Percentiles rank a stretch among this genome's conserved stretches.
These are phyloP conservation scores for Aspergillus campestris DNA, from an alignment of 495 filamentous ascomycete species.

Conservation along the genomic window DNA sequence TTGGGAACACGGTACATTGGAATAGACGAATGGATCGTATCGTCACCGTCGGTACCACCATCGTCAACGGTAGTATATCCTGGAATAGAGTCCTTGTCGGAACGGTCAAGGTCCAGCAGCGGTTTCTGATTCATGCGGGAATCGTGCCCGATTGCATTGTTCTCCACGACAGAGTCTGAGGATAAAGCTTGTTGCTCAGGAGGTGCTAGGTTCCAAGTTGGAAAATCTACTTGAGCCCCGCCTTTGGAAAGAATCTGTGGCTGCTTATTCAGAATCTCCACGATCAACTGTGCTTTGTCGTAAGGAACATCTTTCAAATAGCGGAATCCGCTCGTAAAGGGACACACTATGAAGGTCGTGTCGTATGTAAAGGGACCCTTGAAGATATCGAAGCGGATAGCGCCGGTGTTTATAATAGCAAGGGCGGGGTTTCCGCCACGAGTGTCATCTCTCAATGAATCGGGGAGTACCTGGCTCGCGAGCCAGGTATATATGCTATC, in stretches of 20 bases:
- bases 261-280: constrained; percentile 66
- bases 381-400: constrained; percentile 92
- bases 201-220: constrained; percentile 22
- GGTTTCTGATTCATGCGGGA: constrained; percentile 14
- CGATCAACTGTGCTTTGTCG: constrained; percentile 56
- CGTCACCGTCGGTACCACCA: constrained; percentile 78
- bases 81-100: constrained; percentile 41
- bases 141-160: not conserved
- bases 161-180: constrained; percentile 1
- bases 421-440: constrained; percentile 49
- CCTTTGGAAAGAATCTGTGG: constrained; percentile 42
- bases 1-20: constrained; percentile 73
- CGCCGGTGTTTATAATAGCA: constrained; percentile 78
- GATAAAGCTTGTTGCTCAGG: constrained; percentile 27
- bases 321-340: constrained; percentile 75
- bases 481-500: constrained; percentile 77
- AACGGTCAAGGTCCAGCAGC: constrained; percentile 11
- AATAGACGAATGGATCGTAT: constrained; percentile 72
- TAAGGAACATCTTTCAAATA: constrained; percentile 76
- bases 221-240: constrained; percentile 8
- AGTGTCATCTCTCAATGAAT: constrained; percentile 43
- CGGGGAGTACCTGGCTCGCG: constrained; percentile 61
- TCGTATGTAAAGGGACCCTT: constrained; percentile 83
- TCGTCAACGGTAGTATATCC: constrained; percentile 91
- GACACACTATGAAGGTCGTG: constrained; percentile 74